These are phyloP conservation scores for Kentomonas sorsogonicus DNA, from an alignment of 208 protist genomes.

Conservation along the genomic window DNA sequence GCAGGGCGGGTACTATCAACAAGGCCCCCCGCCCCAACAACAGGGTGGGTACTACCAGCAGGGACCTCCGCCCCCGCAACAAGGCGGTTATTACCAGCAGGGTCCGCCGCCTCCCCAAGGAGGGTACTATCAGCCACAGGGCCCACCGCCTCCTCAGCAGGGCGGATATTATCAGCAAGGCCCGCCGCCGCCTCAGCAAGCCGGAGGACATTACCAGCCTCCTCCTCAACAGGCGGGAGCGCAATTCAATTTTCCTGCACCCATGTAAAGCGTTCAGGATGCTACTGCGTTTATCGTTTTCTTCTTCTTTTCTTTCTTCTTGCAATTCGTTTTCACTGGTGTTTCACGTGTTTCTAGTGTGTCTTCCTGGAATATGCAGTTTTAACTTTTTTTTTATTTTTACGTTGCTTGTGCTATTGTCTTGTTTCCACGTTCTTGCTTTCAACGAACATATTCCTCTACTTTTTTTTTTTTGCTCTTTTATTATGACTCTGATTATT, in stretches of 20 bases:
- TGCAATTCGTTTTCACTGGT: not conserved
- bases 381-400: constrained; percentile 1
- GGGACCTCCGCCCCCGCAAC: constrained; percentile 11
- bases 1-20: constrained; percentile 3
- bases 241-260: too few species aligned
- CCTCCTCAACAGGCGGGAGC: not conserved
- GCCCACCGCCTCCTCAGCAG: constrained; percentile 7
- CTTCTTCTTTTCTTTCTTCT: not conserved
- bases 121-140: not conserved
- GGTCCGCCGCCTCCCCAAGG: not conserved
- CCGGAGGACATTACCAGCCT: not conserved
- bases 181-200: not conserved
- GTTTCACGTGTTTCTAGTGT: not conserved
- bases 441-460: not conserved
- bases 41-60: constrained; percentile 1
- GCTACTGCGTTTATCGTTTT: not conserved
- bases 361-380: not conserved
- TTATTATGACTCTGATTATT: too few species aligned
- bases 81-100: constrained; percentile 1
- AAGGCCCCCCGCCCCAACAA: constrained; percentile 1
- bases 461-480: constrained; percentile 10
- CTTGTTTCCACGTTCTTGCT: not conserved
- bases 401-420: not conserved
- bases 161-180: constrained; percentile 2
- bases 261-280: not conserved